Conservation (phyloP, 2,329 filamentous ascomycete species). For the Fonsecaea pedrosoi region DNA sequence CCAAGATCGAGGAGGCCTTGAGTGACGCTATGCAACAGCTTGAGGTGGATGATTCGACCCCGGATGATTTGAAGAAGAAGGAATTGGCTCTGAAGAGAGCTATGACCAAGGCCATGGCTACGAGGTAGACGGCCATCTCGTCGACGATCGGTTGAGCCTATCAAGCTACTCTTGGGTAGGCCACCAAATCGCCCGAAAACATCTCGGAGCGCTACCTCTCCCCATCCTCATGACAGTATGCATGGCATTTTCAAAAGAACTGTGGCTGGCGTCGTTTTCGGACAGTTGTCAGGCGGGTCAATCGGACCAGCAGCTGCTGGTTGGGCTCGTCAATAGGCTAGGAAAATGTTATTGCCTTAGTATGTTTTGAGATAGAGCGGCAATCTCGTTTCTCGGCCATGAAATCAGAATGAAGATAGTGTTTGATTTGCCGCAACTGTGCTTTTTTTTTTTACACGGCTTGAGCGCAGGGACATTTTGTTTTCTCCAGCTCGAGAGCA, state of each 20-base stretch:
- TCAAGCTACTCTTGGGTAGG: neutral
- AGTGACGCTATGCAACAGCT: constrained; percentile 97
- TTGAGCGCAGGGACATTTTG: neutral
- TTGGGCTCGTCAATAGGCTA: constrained; percentile 2
- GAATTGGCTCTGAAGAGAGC: constrained; percentile 96
- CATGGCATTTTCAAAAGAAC: constrained; percentile 23
- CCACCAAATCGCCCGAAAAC: neutral
- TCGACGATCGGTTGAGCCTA: neutral
- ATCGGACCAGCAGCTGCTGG: neutral
- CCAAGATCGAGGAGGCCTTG: constrained; percentile 97
- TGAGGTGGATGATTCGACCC: constrained; percentile 87
- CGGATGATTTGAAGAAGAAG: constrained; percentile 99
- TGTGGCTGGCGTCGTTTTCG: constrained; percentile 28
- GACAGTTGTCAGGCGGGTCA: constrained; percentile 21
- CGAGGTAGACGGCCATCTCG: constrained; percentile 68
- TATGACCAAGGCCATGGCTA: constrained; percentile 97
- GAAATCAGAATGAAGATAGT: constrained; percentile 8
- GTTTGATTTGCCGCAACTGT: neutral
- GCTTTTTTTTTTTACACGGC: neutral
- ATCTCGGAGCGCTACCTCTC: constrained; percentile 13
- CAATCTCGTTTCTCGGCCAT: constrained; percentile 10
- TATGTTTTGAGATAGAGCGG: constrained; percentile 30
- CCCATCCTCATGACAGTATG: constrained; percentile 22
- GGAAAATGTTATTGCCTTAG: constrained; percentile 18
- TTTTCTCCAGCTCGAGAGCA: neutral